Conservation (phyloP, 1,139 yeast genomes). For the Nakaseomyces sp. region DNA sequence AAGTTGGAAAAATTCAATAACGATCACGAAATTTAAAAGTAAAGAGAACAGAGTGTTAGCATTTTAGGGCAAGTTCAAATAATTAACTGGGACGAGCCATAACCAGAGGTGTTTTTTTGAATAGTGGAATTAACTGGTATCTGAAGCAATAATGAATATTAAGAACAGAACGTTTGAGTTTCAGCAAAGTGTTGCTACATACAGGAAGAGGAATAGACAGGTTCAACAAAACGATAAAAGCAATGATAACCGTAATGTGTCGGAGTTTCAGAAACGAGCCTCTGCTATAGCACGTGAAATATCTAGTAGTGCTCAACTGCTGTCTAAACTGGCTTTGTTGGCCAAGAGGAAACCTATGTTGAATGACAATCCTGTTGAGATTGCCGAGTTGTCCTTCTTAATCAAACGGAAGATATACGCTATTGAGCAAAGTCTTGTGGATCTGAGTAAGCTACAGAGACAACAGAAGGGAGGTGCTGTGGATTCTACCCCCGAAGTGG, state of each 20-base stretch:
- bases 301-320: slow-evolving; percentile 74
- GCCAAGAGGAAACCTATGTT: slow-evolving; percentile 90
- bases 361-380: slow-evolving; percentile 90
- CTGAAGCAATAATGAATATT: slow-evolving; percentile 21
- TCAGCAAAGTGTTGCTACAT: slow-evolving; percentile 29
- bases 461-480: slow-evolving; percentile 46
- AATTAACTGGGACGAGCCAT: no score
- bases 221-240: background rate
- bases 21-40: no score
- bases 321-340: slow-evolving; percentile 69
- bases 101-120: no score
- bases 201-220: slow-evolving; percentile 21
- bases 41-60: no score
- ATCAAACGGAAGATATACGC: slow-evolving; percentile 88
- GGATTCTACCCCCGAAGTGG: slow-evolving; percentile 28
- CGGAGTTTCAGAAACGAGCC: slow-evolving; percentile 76
- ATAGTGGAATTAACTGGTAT: background rate
- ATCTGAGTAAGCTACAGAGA: slow-evolving; percentile 33
- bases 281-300: slow-evolving; percentile 81
- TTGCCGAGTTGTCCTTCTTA: slow-evolving; percentile 83
- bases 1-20: no score
- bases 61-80: no score
- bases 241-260: slow-evolving; percentile 5
- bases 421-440: slow-evolving; percentile 63
- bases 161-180: slow-evolving; percentile 32